Conservation (phyloP, 2,329 filamentous ascomycete genomes). For the Westerdykella sp. region DNA sequence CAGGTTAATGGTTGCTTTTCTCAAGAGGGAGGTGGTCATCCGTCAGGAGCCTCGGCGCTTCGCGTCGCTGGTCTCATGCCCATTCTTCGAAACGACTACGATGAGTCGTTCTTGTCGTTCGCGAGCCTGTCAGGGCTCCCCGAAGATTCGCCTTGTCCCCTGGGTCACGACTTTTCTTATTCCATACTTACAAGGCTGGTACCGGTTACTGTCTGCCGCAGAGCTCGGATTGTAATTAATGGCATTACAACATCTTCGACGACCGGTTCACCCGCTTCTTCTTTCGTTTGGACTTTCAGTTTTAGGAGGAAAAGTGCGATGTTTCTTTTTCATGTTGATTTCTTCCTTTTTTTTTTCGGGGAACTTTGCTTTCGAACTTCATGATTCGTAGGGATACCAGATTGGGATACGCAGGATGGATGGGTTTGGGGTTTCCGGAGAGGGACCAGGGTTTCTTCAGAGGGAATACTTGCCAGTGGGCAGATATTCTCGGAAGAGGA, state of each 20-base stretch:
- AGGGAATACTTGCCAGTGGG: no score
- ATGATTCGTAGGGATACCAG: constrained; percentile 2
- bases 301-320: constrained; percentile 6
- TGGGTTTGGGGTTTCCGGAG: no score
- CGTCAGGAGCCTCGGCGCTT: constrained; percentile 12
- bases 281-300: constrained; percentile 8
- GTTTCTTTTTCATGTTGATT: constrained; percentile 26
- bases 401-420: constrained; percentile 1
- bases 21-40: constrained; percentile 5
- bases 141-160: not conserved
- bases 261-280: constrained; percentile 17
- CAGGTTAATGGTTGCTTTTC: constrained; percentile 23
- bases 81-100: not conserved
- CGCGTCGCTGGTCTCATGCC: constrained; percentile 6
- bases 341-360: constrained; percentile 1
- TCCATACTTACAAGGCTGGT: not conserved
- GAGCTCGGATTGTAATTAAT: constrained; percentile 35
- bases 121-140: not conserved
- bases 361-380: not conserved
- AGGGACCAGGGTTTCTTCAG: no score
- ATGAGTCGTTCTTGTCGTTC: constrained; percentile 1
- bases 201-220: constrained; percentile 7
- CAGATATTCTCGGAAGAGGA: no score
- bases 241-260: constrained; percentile 26
- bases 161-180: not conserved